Conservation (phyloP, 2,329 filamentous ascomycete genomes). For the Penicillium sp. region DNA sequence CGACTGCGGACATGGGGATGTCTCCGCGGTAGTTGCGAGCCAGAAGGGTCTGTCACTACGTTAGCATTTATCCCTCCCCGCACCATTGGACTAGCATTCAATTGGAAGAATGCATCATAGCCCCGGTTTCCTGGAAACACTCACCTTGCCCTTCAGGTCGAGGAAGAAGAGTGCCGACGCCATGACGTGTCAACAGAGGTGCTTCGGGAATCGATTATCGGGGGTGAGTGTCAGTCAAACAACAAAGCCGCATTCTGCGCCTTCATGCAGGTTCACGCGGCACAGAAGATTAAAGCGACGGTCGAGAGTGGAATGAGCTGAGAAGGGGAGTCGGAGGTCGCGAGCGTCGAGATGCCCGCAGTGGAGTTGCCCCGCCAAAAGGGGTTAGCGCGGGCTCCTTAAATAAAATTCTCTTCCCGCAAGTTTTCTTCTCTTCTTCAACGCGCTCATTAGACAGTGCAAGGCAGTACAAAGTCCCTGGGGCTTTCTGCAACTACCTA, state of each 20-base stretch:
- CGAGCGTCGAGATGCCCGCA: slow-evolving; percentile 10
- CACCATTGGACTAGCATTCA: slow-evolving; percentile 20
- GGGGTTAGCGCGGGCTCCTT: slow-evolving; percentile 26
- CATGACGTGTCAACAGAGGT: slow-evolving; percentile 58
- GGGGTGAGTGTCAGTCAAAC: slow-evolving; percentile 5
- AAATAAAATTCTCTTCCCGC: slow-evolving; percentile 23
- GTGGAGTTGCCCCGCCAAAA: slow-evolving; percentile 18
- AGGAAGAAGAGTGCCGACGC: slow-evolving; percentile 98
- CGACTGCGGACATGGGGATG: slow-evolving; percentile 97
- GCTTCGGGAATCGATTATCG: slow-evolving; percentile 6
- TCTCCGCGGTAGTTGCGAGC: slow-evolving; percentile 98
- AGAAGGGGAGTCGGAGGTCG: slow-evolving; percentile 3
- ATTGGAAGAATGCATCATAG: not conserved
- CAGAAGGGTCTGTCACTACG: slow-evolving; percentile 73
- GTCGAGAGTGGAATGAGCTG: not conserved
- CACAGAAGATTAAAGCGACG: not conserved
- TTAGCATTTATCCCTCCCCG: slow-evolving; percentile 19
- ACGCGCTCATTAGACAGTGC: slow-evolving; percentile 87
- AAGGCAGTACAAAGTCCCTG: slow-evolving; percentile 60
- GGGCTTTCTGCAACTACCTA: slow-evolving; percentile 50
- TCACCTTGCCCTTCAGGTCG: slow-evolving; percentile 98
- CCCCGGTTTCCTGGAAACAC: slow-evolving; percentile 17
- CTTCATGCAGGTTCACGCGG: slow-evolving; percentile 13
- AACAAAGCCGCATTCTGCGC: slow-evolving; percentile 14
- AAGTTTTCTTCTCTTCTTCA: slow-evolving; percentile 35